Percentiles rank a stretch among this genome's conserved stretches.
phyloP scores from a whole-genome alignment of 306 rosid genomes.

The Glycine tomentella region DNA sequence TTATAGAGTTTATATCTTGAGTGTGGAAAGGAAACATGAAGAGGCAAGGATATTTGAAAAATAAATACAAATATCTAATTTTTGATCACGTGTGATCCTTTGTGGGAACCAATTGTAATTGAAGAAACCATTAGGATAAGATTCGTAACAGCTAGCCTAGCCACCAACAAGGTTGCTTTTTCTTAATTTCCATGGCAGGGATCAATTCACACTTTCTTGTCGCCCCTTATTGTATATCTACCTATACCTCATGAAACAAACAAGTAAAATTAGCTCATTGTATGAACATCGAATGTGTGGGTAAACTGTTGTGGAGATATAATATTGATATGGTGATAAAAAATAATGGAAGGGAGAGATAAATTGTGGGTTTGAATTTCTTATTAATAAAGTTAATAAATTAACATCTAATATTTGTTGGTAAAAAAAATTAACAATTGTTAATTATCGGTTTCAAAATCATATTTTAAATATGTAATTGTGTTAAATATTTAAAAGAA shows the following conservation, averaged over 20 bases:
- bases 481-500: too few species aligned
- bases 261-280: too few species aligned
- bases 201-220: conserved; percentile 57
- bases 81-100: conserved; percentile 17
- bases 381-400: too few species aligned
- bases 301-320: too few species aligned
- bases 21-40: conserved; percentile 39
- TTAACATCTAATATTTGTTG: too few species aligned
- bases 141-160: conserved; percentile 38
- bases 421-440: too few species aligned
- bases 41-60: conserved; percentile 17
- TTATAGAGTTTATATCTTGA: conserved; percentile 33
- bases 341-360: too few species aligned
- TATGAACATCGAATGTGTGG: too few species aligned
- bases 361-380: too few species aligned
- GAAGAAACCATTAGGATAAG: conserved; percentile 26
- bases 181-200: conserved; percentile 49
- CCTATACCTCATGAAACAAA: background rate
- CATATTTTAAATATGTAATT: too few species aligned
- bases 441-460: too few species aligned
- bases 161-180: conserved; percentile 38
- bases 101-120: conserved; percentile 31
- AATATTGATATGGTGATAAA: too few species aligned
- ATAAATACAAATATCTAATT: background rate
- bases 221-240: conserved; percentile 35